Evolutionary conservation across 2,329 filamentous ascomycete species (phyloP).

Genomic region (Curvularia sp.): DNA sequence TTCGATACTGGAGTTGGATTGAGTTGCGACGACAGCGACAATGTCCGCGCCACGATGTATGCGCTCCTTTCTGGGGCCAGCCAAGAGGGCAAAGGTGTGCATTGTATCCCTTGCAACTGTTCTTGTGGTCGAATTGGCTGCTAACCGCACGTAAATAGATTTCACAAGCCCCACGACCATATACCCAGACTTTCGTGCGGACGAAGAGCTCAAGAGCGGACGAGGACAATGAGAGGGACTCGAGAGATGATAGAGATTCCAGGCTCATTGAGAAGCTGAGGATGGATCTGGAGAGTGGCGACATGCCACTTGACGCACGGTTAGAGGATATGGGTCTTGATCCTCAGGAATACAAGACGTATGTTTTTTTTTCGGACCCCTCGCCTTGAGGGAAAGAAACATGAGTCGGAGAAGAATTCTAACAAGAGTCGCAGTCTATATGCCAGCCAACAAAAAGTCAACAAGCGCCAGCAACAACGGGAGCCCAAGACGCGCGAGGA

Average conservation of each 20-base stretch:
- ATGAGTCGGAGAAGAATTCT: slow-evolving; percentile 12
- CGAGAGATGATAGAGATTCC: slow-evolving; percentile 9
- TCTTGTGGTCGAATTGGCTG: neutral
- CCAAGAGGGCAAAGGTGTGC: slow-evolving; percentile 54
- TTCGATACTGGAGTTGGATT: slow-evolving; percentile 20
- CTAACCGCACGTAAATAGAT: slow-evolving; percentile 37
- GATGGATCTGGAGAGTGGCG: slow-evolving; percentile 31
- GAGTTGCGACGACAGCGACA: slow-evolving; percentile 30
- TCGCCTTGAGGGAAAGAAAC: neutral
- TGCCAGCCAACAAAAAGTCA: slow-evolving; percentile 35
- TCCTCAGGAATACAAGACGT: slow-evolving; percentile 41
- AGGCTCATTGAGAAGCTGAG: slow-evolving; percentile 26
- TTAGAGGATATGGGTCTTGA: slow-evolving; percentile 41
- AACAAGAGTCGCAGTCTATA: slow-evolving; percentile 30
- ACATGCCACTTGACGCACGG: slow-evolving; percentile 37
- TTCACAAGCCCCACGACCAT: slow-evolving; percentile 31
- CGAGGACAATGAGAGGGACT: slow-evolving; percentile 26
- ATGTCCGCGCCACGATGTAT: slow-evolving; percentile 57
- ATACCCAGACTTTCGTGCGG: slow-evolving; percentile 35
- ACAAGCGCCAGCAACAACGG: slow-evolving; percentile 28
- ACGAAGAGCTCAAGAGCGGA: slow-evolving; percentile 29
- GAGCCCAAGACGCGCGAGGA: slow-evolving; percentile 44
- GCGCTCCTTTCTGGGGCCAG: slow-evolving; percentile 53
- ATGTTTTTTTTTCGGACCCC: slow-evolving; percentile 7
- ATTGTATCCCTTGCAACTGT: neutral